Conservation (phyloP, 345 rosid genomes). For the Bruguiera parviflora region DNA sequence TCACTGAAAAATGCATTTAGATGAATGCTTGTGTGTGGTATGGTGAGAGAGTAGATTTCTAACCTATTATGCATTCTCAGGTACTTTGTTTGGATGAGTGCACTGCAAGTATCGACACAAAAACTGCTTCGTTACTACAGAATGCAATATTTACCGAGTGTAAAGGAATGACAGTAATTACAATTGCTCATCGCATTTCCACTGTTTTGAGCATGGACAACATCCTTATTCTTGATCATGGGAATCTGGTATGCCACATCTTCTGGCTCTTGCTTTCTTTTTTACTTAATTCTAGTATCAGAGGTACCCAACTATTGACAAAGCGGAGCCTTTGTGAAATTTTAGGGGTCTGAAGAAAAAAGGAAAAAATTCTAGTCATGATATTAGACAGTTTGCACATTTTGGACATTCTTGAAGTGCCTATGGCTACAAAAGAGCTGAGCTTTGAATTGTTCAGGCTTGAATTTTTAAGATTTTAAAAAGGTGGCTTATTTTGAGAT, state of each 20-base stretch:
- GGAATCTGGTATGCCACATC: slow-evolving; percentile 43
- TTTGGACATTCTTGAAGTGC: too few species aligned
- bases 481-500: too few species aligned
- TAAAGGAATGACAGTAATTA: slow-evolving; percentile 70
- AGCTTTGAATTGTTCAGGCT: too few species aligned
- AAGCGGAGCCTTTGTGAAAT: not conserved
- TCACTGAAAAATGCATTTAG: too few species aligned
- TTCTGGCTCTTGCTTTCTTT: not conserved
- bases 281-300: not conserved
- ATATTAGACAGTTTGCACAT: too few species aligned
- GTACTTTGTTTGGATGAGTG: slow-evolving; percentile 95
- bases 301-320: too few species aligned
- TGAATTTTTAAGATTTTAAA: too few species aligned
- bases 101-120: slow-evolving; percentile 72
- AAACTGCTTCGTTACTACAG: slow-evolving; percentile 69
- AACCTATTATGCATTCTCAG: slow-evolving; percentile 25
- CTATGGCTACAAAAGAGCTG: not conserved
- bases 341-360: not conserved
- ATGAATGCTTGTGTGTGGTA: not conserved
- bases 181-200: slow-evolving; percentile 93
- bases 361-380: too few species aligned
- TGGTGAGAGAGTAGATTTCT: slow-evolving; percentile 3
- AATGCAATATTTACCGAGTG: slow-evolving; percentile 65
- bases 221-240: slow-evolving; percentile 65
- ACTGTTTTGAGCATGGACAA: slow-evolving; percentile 69